Base-by-base conservation (phyloP, 2,329 filamentous ascomycete genomes). In the Stylonectria norvegica region DNA sequence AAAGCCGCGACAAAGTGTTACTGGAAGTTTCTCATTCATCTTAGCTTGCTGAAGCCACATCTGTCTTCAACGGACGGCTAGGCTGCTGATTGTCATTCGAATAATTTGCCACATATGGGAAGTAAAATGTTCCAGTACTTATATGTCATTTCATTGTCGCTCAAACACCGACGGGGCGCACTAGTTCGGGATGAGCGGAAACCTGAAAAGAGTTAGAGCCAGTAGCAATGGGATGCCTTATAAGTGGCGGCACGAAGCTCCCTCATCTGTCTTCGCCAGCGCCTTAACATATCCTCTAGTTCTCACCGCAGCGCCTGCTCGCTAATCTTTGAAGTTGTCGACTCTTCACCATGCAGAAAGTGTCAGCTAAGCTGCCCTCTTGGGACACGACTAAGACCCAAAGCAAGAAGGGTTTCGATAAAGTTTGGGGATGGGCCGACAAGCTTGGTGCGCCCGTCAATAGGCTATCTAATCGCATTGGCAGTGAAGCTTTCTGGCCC, bases 401-500 rank as follows among this genome's bases (percentile, higher is more conserved):
- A 39, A 70, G 67, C 52, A 83, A 86, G 60, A 77, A 78, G 43
- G 81, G 84, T 46, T 88, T 88, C 62, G 84, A 89, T 64, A 87
- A 85, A 59, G 75, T 83, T 43, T 89, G 81, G 72, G 72, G 29
- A 48, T 68, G 58, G 64, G 67, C 50, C 45, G 63, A 65, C 38
- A 72, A 73, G 55, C 69, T 72, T 9, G 85, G 86, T 12, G 79
- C 76, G 2, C 88, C 89, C 2, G 79, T 94, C 55, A 95, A 95
- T 58, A 78, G 76, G 34, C 63, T 94, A 11, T 86, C 84, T 17
- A 89, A 94, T 66, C 86, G 84, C 60, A 74, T 94, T 35, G 89
- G 89, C 18, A 67, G 66, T 25, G 89, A 95, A 64, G 84, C 86
- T 4, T 95, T 95, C 62, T 87, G 89, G 83, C 89, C 89, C 2